These are phyloP conservation scores for Alectoria sarmentosa DNA, from an alignment of 495 filamentous ascomycete genomes.

Conservation along the genomic window DNA sequence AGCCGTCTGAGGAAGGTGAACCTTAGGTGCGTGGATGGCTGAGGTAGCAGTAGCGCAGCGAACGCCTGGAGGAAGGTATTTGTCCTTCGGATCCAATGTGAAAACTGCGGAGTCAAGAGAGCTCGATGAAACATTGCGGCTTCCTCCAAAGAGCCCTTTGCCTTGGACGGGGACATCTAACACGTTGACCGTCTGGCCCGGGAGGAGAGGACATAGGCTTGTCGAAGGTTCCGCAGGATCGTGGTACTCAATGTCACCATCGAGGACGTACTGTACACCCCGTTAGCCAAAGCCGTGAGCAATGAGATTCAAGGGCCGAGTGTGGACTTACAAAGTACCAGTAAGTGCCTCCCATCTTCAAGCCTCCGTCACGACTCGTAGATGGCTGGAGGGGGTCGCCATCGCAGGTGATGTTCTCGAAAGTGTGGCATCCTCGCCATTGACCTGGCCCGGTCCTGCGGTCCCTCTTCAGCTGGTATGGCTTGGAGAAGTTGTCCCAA, in stretches of 20 bases:
- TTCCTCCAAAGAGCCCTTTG: constrained; percentile 37
- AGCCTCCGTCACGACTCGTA: constrained; percentile 61
- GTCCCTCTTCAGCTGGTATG: constrained; percentile 75
- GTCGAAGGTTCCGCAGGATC: constrained; percentile 65
- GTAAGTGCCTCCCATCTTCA: constrained; percentile 89
- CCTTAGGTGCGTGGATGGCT: constrained; percentile 29
- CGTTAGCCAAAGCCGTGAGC: constrained; percentile 20
- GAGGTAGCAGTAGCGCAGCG: constrained; percentile 40
- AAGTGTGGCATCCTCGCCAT: constrained; percentile 80
- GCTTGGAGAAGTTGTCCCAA: constrained; percentile 82
- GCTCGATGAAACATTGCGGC: constrained; percentile 35
- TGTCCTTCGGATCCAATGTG: constrained; percentile 73
- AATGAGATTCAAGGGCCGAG: not conserved
- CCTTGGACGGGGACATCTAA: constrained; percentile 69
- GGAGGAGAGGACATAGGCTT: constrained; percentile 74
- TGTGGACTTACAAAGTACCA: constrained; percentile 75
- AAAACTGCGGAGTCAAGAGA: constrained; percentile 45
- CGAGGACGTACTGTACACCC: constrained; percentile 61
- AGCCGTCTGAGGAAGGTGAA: not conserved
- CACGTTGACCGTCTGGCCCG: constrained; percentile 78
- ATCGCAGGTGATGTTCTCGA: constrained; percentile 78
- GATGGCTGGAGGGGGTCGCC: constrained; percentile 49
- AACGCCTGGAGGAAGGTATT: constrained; percentile 47
- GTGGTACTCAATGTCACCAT: constrained; percentile 66
- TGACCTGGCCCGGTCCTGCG: constrained; percentile 57